phyloP scores from a whole-genome alignment of 257 asterid species.

The Salvia miltiorrhiza region DNA sequence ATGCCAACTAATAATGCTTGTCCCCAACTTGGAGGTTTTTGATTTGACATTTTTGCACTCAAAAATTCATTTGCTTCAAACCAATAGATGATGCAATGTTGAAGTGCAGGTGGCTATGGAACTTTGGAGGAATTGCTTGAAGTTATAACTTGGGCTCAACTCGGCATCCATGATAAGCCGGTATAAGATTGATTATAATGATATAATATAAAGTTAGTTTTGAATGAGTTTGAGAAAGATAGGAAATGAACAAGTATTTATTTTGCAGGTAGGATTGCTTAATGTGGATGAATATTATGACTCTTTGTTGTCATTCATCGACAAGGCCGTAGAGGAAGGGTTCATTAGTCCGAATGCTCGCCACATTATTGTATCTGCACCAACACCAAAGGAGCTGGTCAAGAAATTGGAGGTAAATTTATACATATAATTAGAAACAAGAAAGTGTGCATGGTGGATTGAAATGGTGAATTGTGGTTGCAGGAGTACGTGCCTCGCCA shows the following conservation, averaged over 20 bases:
- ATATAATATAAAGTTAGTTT: too few species aligned
- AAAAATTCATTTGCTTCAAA: too few species aligned
- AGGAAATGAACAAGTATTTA: neutral
- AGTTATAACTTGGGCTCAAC: constrained; percentile 63
- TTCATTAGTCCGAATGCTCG: constrained; percentile 52
- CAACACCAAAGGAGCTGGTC: constrained; percentile 44
- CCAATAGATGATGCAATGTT: too few species aligned
- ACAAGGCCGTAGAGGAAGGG: constrained; percentile 61
- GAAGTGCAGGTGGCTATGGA: constrained; percentile 55
- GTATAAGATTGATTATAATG: constrained; percentile 2
- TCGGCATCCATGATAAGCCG: constrained; percentile 61
- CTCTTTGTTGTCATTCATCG: constrained; percentile 42
- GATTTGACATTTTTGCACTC: constrained; percentile 44
- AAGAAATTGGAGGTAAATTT: constrained; percentile 45
- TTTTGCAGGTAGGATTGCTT: constrained; percentile 52
- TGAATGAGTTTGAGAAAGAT: neutral
- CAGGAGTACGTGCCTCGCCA: constrained; percentile 51
- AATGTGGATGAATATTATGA: constrained; percentile 53
- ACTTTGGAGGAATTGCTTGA: constrained; percentile 57
- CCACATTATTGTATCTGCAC: constrained; percentile 53
- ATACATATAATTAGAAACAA: too few species aligned
- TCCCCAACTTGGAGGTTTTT: constrained; percentile 5
- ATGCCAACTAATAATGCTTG: neutral
- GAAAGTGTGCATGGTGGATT: too few species aligned
- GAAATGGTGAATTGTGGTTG: neutral